Evolutionary conservation across 768 basidiomycete species (phyloP).

Genomic region (Serendipita vermifera): DNA sequence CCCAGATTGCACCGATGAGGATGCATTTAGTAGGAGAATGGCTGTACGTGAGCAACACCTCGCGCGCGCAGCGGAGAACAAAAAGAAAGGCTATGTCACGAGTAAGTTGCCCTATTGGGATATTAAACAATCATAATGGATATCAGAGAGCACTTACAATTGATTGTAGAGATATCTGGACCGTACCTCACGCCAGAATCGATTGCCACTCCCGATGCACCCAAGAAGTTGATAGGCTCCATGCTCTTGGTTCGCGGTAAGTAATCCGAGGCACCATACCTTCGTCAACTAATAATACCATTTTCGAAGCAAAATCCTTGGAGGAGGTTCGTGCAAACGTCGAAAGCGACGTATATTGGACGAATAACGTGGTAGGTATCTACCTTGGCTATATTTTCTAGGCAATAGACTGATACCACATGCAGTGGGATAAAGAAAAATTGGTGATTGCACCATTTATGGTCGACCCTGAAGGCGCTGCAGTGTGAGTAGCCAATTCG

Average conservation of each 20-base stretch:
- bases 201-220: constrained; percentile 30
- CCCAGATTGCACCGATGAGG: constrained; percentile 50
- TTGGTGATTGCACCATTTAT: constrained; percentile 36
- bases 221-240: constrained; percentile 51
- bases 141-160: neutral
- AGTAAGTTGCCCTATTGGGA: neutral
- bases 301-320: constrained; percentile 41
- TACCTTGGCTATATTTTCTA: neutral
- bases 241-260: constrained; percentile 16
- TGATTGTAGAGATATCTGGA: constrained; percentile 40
- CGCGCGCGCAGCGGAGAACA: constrained; percentile 29
- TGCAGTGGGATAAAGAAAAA: constrained; percentile 47
- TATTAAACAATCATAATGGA: neutral
- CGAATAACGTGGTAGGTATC: constrained; percentile 29
- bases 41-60: constrained; percentile 43
- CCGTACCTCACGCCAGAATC: constrained; percentile 44
- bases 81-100: constrained; percentile 34
- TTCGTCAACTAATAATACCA: constrained; percentile 21
- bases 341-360: constrained; percentile 34
- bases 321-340: constrained; percentile 32
- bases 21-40: constrained; percentile 42
- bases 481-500: constrained; percentile 2
- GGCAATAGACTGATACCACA: neutral
- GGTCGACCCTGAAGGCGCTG: too few species aligned
- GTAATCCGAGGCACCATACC: neutral